Conservation (phyloP, 225 moss, liverwort and hornwort species). For the Pseudisothecium myosuroides region DNA sequence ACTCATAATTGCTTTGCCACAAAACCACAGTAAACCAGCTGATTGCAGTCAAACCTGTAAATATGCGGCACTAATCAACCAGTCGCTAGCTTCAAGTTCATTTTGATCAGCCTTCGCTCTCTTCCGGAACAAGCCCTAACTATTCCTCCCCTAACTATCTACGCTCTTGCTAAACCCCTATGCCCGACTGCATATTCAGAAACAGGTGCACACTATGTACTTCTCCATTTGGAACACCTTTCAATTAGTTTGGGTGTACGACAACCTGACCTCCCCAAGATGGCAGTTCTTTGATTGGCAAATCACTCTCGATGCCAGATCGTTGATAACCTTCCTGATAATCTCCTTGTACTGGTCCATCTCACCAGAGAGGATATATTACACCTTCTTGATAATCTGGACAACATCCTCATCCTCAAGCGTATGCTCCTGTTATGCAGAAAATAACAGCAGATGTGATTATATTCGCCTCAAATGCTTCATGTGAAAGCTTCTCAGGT, state of each 20-base stretch:
- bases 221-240: not conserved
- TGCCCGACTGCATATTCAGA: not conserved
- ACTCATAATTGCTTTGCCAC: not conserved
- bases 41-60: not conserved
- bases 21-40: not conserved
- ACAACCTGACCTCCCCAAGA: not conserved
- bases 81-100: not conserved
- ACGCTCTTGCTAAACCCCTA: not conserved
- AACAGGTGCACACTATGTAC: not conserved
- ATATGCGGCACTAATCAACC: not conserved
- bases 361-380: not conserved
- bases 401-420: conserved; percentile 89
- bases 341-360: not conserved
- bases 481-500: not conserved
- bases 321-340: not conserved
- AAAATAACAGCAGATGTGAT: not conserved
- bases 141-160: not conserved
- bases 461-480: not conserved
- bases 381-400: conserved; percentile 97
- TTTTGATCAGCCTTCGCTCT: not conserved
- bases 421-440: conserved; percentile 44
- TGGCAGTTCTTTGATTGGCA: not conserved
- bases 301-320: not conserved
- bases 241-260: not conserved
- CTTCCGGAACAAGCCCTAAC: not conserved